Evolutionary conservation across 305 asterid species (phyloP).

Genomic region (Solanum hybrid): DNA sequence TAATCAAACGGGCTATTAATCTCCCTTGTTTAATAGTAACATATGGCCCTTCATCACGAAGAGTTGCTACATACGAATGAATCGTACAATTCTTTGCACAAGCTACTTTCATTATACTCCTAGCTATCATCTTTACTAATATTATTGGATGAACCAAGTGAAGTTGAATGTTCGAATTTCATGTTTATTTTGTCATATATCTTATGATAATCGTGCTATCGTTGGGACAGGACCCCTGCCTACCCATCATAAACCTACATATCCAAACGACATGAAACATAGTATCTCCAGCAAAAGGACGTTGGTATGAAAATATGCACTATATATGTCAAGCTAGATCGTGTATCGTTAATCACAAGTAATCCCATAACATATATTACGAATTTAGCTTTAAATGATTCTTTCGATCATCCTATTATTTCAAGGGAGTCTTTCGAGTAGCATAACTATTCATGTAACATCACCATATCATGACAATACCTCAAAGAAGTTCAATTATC

Average conservation of each 20-base stretch:
- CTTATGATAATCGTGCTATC: background rate
- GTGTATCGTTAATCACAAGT: too few species aligned
- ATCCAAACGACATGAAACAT: too few species aligned
- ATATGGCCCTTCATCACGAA: background rate
- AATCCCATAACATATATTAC: background rate
- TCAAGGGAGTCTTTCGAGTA: background rate
- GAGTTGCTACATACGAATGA: background rate
- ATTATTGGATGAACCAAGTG: background rate
- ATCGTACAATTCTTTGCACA: too few species aligned
- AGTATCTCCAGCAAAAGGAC: too few species aligned
- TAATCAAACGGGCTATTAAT: background rate
- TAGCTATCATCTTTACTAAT: too few species aligned
- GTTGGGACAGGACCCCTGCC: background rate
- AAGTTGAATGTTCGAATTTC: background rate
- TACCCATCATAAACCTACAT: too few species aligned
- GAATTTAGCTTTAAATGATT: background rate
- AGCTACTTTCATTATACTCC: too few species aligned
- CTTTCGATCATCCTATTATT: background rate
- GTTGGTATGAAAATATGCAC: too few species aligned
- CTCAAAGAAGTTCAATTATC: background rate
- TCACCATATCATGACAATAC: background rate
- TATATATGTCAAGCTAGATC: too few species aligned
- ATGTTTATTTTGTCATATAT: background rate
- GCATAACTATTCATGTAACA: background rate
- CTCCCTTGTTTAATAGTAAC: background rate